A percentile compares a stretch with the other conserved stretches of the same genome.
phyloP scores from a whole-genome alignment of 1,284 basidiomycete species.

The Moniliophthora roreri region DNA sequence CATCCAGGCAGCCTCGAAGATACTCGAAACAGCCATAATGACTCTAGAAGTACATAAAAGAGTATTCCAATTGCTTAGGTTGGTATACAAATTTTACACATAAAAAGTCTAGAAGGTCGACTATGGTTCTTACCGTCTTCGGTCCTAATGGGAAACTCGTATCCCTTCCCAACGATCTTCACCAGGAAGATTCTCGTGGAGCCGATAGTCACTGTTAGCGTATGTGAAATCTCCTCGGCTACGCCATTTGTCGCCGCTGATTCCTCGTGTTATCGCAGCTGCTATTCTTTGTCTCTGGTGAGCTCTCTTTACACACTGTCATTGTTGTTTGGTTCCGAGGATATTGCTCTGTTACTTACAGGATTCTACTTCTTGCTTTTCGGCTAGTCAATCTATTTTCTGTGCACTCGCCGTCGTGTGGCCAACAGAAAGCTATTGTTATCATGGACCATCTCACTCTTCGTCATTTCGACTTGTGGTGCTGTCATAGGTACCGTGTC shows the following conservation, averaged over 20 bases:
- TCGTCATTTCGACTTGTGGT: background rate
- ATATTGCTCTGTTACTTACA: background rate
- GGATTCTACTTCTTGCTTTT: slow-evolving; percentile 1
- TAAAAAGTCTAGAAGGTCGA: too few species aligned
- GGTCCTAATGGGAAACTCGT: too few species aligned
- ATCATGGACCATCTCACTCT: background rate
- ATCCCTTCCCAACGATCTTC: too few species aligned
- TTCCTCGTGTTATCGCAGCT: background rate
- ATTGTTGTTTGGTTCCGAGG: background rate
- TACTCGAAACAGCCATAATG: too few species aligned
- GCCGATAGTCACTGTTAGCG: background rate
- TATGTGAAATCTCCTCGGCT: background rate
- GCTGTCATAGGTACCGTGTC: background rate
- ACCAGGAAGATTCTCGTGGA: background rate
- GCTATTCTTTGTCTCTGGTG: background rate
- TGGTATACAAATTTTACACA: too few species aligned
- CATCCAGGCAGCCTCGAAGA: too few species aligned
- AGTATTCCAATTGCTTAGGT: too few species aligned
- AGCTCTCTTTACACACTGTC: too few species aligned
- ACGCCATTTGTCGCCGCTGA: background rate
- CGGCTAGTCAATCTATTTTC: background rate
- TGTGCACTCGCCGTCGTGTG: too few species aligned
- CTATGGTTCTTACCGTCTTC: too few species aligned
- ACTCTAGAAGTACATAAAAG: too few species aligned
- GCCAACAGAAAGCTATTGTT: background rate